Evolutionary conservation across 176 grass and related monocot species (phyloP).

Genomic region (Aechmea fasciata): DNA sequence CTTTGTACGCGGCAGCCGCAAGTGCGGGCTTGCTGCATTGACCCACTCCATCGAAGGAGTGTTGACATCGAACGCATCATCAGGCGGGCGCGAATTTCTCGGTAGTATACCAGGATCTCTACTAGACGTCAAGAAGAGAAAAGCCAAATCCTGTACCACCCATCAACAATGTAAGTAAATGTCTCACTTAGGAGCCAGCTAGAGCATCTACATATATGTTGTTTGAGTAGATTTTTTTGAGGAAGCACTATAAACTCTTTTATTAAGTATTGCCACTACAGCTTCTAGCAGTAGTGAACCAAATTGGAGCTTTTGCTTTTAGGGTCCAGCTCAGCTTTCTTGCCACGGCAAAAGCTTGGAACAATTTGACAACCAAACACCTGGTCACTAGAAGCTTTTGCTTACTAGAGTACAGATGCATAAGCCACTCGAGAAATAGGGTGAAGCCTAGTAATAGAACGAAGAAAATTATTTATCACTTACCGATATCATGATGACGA

Average conservation of each 20-base stretch:
- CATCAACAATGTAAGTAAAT: not conserved
- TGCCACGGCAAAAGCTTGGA: too few relatives aligned
- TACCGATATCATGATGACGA: conserved; percentile 35
- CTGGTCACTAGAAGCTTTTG: too few relatives aligned
- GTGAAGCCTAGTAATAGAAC: too few relatives aligned
- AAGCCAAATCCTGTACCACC: conserved; percentile 36
- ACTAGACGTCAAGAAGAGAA: conserved; percentile 72
- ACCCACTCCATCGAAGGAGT: conserved; percentile 69
- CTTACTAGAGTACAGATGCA: too few relatives aligned
- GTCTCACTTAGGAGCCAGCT: not conserved
- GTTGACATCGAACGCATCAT: not conserved
- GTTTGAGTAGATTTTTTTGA: too few relatives aligned
- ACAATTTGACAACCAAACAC: too few relatives aligned
- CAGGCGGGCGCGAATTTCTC: conserved; percentile 45
- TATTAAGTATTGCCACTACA: not conserved
- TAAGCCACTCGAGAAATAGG: too few relatives aligned
- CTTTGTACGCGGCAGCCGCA: conserved; percentile 52
- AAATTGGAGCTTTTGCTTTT: not conserved
- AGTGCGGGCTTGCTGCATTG: conserved; percentile 41
- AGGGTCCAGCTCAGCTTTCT: too few relatives aligned
- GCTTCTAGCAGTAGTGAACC: not conserved
- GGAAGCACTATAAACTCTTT: too few relatives aligned
- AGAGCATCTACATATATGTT: not conserved
- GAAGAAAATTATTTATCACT: not conserved
- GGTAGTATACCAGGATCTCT: conserved; percentile 90